A percentile compares a stretch with the other conserved stretches of the same genome.
These are phyloP conservation scores for Phytomonas sp. DNA, from an alignment of 208 protist genomes.

Conservation along the genomic window DNA sequence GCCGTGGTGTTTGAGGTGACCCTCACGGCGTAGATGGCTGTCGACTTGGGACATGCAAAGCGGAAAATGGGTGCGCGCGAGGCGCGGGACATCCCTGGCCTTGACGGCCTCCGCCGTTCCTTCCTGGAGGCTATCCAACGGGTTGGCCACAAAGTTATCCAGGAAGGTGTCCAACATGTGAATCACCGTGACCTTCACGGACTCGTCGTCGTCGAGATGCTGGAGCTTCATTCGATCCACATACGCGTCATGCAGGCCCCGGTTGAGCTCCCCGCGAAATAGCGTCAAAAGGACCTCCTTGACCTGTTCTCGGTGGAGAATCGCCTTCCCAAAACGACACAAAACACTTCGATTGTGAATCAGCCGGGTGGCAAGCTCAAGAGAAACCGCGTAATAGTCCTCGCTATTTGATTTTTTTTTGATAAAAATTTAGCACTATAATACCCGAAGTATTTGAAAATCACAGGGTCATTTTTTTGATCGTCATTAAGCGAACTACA, in stretches of 20 bases:
- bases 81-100: conserved; percentile 61
- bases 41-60: conserved; percentile 87
- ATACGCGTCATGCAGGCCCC: conserved; percentile 71
- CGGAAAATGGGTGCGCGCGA: conserved; percentile 85
- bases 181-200: conserved; percentile 59
- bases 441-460: conserved; percentile 67
- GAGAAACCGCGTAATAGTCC: conserved; percentile 70
- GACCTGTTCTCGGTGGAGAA: conserved; percentile 72
- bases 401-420: conserved; percentile 24
- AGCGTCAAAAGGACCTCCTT: conserved; percentile 82
- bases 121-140: conserved; percentile 43
- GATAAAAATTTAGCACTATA: conserved; percentile 21
- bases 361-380: conserved; percentile 69
- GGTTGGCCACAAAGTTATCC: conserved; percentile 70
- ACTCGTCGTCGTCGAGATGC: conserved; percentile 46
- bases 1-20: conserved; percentile 87
- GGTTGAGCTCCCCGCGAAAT: conserved; percentile 53
- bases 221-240: conserved; percentile 54
- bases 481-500: conserved; percentile 50
- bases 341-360: conserved; percentile 64
- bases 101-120: conserved; percentile 40
- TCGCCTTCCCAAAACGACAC: conserved; percentile 52
- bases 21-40: conserved; percentile 63
- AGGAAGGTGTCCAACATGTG: conserved; percentile 81
- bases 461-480: conserved; percentile 24